These are phyloP conservation scores for Vitis rotundifolia DNA, from an alignment of 164 flowering plant species.

Conservation along the genomic window DNA sequence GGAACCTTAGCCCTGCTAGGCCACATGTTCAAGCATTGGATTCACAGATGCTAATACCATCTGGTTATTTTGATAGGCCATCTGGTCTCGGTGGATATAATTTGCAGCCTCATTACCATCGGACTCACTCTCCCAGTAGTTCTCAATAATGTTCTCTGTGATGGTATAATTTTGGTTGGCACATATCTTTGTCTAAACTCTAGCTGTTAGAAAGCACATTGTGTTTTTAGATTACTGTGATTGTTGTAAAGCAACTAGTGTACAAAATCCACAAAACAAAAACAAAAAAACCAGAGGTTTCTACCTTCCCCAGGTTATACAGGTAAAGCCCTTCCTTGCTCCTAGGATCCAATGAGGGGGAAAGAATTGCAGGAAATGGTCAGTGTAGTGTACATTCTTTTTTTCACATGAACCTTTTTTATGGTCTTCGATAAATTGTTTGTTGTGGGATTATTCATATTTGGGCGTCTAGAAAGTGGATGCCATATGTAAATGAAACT, in stretches of 20 bases:
- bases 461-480: neutral
- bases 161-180: conserved; percentile 13
- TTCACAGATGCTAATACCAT: conserved; percentile 17
- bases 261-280: neutral
- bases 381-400: too few relatives aligned
- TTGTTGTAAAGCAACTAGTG: conserved; percentile 6
- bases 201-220: conserved; percentile 12
- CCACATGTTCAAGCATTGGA: conserved; percentile 30
- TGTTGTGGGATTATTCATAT: neutral
- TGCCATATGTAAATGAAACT: neutral
- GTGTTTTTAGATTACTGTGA: conserved; percentile 8
- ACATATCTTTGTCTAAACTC: neutral
- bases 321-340: too few relatives aligned
- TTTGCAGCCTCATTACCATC: conserved; percentile 36
- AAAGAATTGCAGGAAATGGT: too few relatives aligned
- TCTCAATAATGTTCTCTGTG: conserved; percentile 2
- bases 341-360: too few relatives aligned
- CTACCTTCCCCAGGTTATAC: too few relatives aligned
- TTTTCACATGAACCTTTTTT: too few relatives aligned
- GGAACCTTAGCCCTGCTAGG: conserved; percentile 29
- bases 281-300: neutral
- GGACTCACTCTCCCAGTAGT: conserved; percentile 44
- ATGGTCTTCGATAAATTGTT: neutral
- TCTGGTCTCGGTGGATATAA: conserved; percentile 35
- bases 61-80: conserved; percentile 35